Conservation (phyloP, 2,329 filamentous ascomycete species). For the Trichoderma aggressivum region DNA sequence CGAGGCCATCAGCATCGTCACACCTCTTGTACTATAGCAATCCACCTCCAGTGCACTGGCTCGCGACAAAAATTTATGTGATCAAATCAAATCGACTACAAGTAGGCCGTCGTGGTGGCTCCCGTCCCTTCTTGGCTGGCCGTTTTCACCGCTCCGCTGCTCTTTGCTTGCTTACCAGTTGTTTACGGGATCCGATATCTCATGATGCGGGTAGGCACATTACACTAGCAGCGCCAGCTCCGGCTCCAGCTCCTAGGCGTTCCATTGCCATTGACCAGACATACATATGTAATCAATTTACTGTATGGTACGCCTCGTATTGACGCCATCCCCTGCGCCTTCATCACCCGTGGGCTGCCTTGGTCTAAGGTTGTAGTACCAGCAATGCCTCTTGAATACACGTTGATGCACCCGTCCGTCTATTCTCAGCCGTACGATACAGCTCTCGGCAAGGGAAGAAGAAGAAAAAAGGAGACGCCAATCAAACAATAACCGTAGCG, state of each 20-base stretch:
- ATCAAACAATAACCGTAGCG: background rate
- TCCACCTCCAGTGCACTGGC: background rate
- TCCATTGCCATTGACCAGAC: background rate
- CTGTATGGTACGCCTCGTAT: background rate
- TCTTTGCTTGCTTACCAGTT: background rate
- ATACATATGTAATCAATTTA: background rate
- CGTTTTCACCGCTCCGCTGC: background rate
- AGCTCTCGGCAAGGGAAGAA: background rate
- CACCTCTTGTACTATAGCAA: background rate
- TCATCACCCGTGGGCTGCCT: background rate
- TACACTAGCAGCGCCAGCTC: background rate
- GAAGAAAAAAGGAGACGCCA: background rate
- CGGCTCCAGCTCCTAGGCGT: background rate
- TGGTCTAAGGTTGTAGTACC: background rate
- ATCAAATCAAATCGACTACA: background rate
- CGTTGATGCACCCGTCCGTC: background rate
- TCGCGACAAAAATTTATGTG: background rate
- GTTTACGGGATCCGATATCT: background rate
- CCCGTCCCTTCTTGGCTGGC: background rate
- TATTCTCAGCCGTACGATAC: background rate
- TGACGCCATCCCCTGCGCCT: background rate
- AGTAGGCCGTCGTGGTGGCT: background rate
- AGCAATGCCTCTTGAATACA: background rate
- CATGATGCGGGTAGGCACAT: background rate
- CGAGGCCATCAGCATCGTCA: background rate